phyloP scores from a whole-genome alignment of 495 filamentous ascomycete species.

The Lepraria neglecta region DNA sequence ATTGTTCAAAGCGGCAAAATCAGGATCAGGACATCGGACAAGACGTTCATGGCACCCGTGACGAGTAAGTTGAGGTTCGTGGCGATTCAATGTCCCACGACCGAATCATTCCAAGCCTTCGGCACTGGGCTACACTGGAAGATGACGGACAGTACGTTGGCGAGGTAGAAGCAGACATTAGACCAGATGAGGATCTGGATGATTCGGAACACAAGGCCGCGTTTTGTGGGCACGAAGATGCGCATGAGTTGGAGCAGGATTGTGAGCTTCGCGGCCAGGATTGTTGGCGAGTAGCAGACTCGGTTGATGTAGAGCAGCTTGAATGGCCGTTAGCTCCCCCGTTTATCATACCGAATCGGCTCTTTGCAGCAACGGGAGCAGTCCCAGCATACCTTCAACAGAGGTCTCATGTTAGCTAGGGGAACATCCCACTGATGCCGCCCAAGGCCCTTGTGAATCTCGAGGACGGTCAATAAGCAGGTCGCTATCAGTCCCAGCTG shows the following conservation, averaged over 20 bases:
- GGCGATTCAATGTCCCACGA: constrained; percentile 45
- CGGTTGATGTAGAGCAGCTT: constrained; percentile 13
- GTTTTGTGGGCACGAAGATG: constrained; percentile 18
- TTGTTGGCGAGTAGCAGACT: constrained; percentile 10
- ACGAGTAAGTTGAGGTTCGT: constrained; percentile 41
- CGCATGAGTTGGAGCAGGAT: constrained; percentile 16
- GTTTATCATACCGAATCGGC: neutral
- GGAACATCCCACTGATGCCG: constrained; percentile 9
- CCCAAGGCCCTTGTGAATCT: constrained; percentile 6
- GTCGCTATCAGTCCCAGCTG: constrained; percentile 6
- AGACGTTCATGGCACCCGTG: constrained; percentile 44
- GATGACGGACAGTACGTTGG: constrained; percentile 13
- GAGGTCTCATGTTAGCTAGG: neutral
- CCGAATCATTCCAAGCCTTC: constrained; percentile 36
- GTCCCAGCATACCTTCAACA: neutral
- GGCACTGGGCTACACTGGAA: constrained; percentile 15
- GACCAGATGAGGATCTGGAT: constrained; percentile 9
- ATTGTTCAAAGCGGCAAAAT: constrained; percentile 45
- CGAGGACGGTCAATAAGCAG: constrained; percentile 4
- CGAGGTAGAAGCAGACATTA: constrained; percentile 13
- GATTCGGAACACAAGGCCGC: constrained; percentile 9
- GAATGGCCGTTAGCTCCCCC: neutral
- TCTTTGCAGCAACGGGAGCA: neutral
- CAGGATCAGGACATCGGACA: constrained; percentile 47
- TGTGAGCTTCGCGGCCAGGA: constrained; percentile 16